These are phyloP conservation scores for Sporothrix protearum DNA, from an alignment of 2,329 filamentous ascomycete genomes.

Conservation along the genomic window DNA sequence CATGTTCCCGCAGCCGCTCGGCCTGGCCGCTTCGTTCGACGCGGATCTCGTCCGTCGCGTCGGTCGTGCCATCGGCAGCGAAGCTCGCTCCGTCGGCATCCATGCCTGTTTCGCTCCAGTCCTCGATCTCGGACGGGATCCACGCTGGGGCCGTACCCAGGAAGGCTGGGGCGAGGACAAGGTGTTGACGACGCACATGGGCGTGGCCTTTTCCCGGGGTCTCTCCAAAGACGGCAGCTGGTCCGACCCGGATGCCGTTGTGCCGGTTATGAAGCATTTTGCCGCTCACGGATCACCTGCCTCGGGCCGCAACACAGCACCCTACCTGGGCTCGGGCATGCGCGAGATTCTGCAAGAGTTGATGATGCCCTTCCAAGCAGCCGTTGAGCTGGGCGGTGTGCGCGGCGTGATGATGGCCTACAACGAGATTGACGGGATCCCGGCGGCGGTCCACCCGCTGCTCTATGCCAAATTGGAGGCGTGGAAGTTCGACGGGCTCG, in stretches of 20 bases:
- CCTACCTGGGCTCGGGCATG: background rate
- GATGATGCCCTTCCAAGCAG: constrained; percentile 14
- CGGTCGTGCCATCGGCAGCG: background rate
- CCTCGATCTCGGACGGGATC: constrained; percentile 6
- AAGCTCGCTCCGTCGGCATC: constrained; percentile 13
- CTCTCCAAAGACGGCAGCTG: background rate
- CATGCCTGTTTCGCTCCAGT: constrained; percentile 15
- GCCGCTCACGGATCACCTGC: constrained; percentile 4
- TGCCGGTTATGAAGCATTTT: constrained; percentile 19
- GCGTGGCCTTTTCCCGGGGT: background rate
- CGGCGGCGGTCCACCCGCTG: constrained; percentile 13
- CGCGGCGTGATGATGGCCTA: constrained; percentile 19
- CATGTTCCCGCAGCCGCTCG: constrained; percentile 15
- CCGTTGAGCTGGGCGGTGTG: constrained; percentile 10
- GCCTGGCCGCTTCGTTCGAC: constrained; percentile 12
- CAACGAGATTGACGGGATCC: constrained; percentile 16
- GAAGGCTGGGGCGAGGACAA: constrained; percentile 19
- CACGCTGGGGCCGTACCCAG: constrained; percentile 14
- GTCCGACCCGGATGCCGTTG: constrained; percentile 11
- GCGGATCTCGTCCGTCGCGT: constrained; percentile 5
- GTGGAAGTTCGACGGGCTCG: constrained; percentile 14
- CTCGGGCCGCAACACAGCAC: constrained; percentile 14
- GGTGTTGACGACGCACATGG: constrained; percentile 14
- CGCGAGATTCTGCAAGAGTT: constrained; percentile 5
- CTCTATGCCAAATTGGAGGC: background rate